phyloP scores from a whole-genome alignment of 1,284 basidiomycete genomes.

The Microbotryum lychnidis-dioicae region DNA sequence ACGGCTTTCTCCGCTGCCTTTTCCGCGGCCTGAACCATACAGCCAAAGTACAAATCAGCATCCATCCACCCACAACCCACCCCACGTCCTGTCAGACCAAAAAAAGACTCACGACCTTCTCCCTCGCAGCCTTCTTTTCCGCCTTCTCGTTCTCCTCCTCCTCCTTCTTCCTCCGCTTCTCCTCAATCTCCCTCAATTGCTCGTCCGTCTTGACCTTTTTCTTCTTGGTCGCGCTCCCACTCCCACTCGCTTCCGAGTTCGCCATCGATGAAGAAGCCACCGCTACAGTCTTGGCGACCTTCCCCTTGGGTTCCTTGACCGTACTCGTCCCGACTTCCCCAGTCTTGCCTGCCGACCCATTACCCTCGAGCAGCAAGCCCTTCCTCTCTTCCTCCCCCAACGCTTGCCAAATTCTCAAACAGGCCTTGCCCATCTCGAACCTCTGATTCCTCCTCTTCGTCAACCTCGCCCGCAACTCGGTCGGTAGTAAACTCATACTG shows the following conservation, averaged over 20 bases:
- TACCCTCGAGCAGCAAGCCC: neutral
- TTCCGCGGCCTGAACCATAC: neutral
- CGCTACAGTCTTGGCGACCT: conserved; percentile 11
- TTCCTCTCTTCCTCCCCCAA: neutral
- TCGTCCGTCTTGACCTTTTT: conserved; percentile 6
- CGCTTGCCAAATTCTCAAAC: neutral
- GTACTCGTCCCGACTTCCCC: conserved; percentile 10
- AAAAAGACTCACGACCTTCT: neutral
- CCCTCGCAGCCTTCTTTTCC: conserved; percentile 16
- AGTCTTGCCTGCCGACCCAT: conserved; percentile 5
- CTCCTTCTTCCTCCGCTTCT: conserved; percentile 1
- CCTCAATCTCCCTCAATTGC: conserved; percentile 3
- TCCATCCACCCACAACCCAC: conserved; percentile 6
- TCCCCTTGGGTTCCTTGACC: conserved; percentile 9
- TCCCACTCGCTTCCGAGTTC: neutral
- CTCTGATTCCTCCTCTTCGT: conserved; percentile 22
- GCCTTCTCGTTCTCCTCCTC: conserved; percentile 18
- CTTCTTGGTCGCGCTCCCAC: conserved; percentile 3
- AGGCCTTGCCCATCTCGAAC: conserved; percentile 10
- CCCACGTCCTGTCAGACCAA: too few relatives aligned
- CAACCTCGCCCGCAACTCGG: conserved; percentile 19
- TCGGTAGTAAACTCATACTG: conserved; percentile 10
- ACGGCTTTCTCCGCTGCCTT: conserved; percentile 15
- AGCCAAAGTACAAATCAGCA: conserved; percentile 1
- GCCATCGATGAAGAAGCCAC: neutral